phyloP scores from a whole-genome alignment of 2,329 filamentous ascomycete genomes.

The Cercospora sp. region DNA sequence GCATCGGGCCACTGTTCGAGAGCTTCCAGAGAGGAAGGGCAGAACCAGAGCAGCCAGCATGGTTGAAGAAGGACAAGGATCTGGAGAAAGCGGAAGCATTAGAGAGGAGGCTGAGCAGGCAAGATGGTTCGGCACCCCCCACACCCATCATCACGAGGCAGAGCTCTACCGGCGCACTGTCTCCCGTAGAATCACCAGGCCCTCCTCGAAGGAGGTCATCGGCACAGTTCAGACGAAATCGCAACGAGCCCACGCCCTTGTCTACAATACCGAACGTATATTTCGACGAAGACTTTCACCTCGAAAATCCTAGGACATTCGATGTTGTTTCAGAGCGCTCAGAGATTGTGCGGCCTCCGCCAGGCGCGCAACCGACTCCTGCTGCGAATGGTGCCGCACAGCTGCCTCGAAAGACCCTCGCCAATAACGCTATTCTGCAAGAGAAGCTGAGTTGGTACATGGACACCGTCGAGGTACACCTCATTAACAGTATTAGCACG shows the following conservation, averaged over 20 bases:
- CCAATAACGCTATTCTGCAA: slow-evolving; percentile 94
- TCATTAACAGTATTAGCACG: slow-evolving; percentile 93
- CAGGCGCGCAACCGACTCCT: slow-evolving; percentile 52
- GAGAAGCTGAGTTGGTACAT: slow-evolving; percentile 99
- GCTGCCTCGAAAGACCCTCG: slow-evolving; percentile 73
- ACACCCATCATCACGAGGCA: slow-evolving; percentile 41
- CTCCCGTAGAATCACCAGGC: slow-evolving; percentile 50
- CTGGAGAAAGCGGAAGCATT: slow-evolving; percentile 49
- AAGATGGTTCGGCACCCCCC: slow-evolving; percentile 35
- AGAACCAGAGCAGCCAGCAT: slow-evolving; percentile 61
- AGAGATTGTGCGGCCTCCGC: slow-evolving; percentile 78
- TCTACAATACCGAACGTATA: slow-evolving; percentile 92
- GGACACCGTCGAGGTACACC: slow-evolving; percentile 96
- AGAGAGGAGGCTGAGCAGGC: slow-evolving; percentile 43
- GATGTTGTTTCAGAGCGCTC: slow-evolving; percentile 95
- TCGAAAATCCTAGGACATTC: slow-evolving; percentile 94
- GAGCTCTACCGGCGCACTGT: slow-evolving; percentile 44
- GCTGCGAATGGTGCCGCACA: slow-evolving; percentile 58
- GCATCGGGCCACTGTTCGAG: slow-evolving; percentile 86
- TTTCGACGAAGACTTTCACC: slow-evolving; percentile 90
- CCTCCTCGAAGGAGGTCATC: slow-evolving; percentile 54
- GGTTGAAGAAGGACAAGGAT: slow-evolving; percentile 49
- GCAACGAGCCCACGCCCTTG: slow-evolving; percentile 76
- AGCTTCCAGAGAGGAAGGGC: slow-evolving; percentile 83
- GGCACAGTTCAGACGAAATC: slow-evolving; percentile 56